Evolutionary conservation across 1,139 yeast genomes (phyloP).

Genomic region (Sugiyamaella xylanicola): DNA sequence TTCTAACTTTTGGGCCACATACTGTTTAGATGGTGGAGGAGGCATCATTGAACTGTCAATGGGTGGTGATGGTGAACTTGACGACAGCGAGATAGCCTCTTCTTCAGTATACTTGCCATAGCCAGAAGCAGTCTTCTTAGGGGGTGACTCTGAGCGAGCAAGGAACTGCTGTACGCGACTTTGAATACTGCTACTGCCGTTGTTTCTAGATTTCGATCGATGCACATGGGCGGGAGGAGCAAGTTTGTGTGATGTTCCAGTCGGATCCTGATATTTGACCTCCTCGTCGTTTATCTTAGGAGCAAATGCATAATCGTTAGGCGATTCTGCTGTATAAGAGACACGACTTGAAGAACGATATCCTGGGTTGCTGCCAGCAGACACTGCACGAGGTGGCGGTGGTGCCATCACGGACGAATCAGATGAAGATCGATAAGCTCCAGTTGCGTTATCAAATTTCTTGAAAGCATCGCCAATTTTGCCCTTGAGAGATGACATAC

Average conservation of each 20-base stretch:
- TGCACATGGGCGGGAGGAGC: not conserved
- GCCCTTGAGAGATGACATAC: constrained; percentile 36
- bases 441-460: constrained; percentile 29
- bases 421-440: constrained; percentile 13
- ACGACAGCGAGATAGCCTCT: not conserved
- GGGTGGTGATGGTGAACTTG: constrained; percentile 1
- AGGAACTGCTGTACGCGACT: constrained; percentile 66
- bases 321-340: constrained; percentile 30
- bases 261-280: not conserved
- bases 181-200: constrained; percentile 46
- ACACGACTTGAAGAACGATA: constrained; percentile 20
- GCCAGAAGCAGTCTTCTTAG: constrained; percentile 67
- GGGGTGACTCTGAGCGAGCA: constrained; percentile 50
- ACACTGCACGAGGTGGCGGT: constrained; percentile 23
- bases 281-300: not conserved
- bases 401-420: constrained; percentile 20
- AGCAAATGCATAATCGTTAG: constrained; percentile 23
- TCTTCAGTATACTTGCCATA: constrained; percentile 71
- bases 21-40: constrained; percentile 6
- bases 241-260: not conserved
- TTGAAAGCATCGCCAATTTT: constrained; percentile 41
- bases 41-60: constrained; percentile 3
- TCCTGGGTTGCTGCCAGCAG: constrained; percentile 17
- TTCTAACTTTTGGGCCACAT: constrained; percentile 20
- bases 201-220: not conserved